These are phyloP conservation scores for Thymus mandschuricus DNA, from an alignment of 257 asterid genomes.

Conservation along the genomic window DNA sequence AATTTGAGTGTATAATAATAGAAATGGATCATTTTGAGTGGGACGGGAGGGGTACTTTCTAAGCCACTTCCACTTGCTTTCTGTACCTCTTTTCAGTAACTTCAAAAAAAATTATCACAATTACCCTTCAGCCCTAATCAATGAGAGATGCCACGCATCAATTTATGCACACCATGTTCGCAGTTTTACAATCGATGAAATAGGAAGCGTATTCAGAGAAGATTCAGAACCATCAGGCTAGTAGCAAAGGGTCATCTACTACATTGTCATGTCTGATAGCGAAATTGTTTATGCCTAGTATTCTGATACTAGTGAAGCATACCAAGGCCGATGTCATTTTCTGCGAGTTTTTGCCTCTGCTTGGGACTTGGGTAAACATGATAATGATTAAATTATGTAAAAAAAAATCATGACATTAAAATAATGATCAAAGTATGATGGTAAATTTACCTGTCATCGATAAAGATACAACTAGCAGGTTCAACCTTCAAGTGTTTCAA, in stretches of 20 bases:
- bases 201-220: background rate
- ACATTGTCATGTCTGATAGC: background rate
- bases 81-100: too few relatives aligned
- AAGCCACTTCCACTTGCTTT: too few relatives aligned
- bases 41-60: too few relatives aligned
- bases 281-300: too few relatives aligned
- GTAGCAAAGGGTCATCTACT: background rate
- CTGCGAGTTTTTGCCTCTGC: background rate
- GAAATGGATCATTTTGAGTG: too few relatives aligned
- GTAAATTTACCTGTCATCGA: slow-evolving; percentile 79
- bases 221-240: background rate
- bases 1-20: too few relatives aligned
- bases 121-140: background rate
- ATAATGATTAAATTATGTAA: background rate
- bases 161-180: background rate
- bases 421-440: background rate
- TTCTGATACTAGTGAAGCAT: too few relatives aligned
- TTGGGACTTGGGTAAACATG: background rate
- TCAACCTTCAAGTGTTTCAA: slow-evolving; percentile 66
- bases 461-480: slow-evolving; percentile 66
- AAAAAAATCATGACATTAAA: background rate
- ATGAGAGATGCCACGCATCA: background rate
- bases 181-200: background rate
- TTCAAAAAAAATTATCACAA: too few relatives aligned
- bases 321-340: too few relatives aligned